Conservation (phyloP, 208 protist genomes). For the Trypanosoma boissoni region DNA sequence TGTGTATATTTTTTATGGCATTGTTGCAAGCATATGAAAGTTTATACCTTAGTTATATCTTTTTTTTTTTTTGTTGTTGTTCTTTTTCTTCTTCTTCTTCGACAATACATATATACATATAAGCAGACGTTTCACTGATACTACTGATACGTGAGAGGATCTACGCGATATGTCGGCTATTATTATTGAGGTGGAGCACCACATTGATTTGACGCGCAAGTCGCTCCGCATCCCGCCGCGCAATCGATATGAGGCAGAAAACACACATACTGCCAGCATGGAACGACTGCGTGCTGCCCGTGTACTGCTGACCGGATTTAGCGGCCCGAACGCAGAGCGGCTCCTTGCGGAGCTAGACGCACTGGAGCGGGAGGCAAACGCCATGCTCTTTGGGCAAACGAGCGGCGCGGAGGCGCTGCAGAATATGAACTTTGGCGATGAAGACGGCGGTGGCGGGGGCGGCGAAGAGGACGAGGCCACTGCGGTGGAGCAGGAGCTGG, state of each 20-base stretch:
- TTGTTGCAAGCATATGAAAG: conserved; percentile 1
- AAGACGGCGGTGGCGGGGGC: neutral
- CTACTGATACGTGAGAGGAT: neutral
- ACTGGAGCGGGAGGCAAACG: conserved; percentile 30
- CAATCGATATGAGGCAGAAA: conserved; percentile 63
- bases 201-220: conserved; percentile 35
- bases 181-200: conserved; percentile 35
- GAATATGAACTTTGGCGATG: conserved; percentile 36
- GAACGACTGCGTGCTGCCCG: conserved; percentile 39
- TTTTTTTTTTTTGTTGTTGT: neutral
- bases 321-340: conserved; percentile 48
- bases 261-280: conserved; percentile 33
- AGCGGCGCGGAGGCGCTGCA: conserved; percentile 35
- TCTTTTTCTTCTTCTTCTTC: neutral
- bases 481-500: neutral
- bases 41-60: conserved; percentile 2
- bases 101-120: conserved; percentile 11
- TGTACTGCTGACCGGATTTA: conserved; percentile 32
- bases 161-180: conserved; percentile 12
- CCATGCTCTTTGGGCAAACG: neutral
- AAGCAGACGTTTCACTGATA: conserved; percentile 1
- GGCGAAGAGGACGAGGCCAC: neutral
- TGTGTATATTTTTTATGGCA: conserved; percentile 7
- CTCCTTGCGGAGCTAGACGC: conserved; percentile 28
- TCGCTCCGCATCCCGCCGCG: conserved; percentile 48